Evolutionary conservation across 257 asterid genomes (phyloP), one percentile per base, ranked within the genome.

Genomic region (Verbascum thapsus): DNA sequence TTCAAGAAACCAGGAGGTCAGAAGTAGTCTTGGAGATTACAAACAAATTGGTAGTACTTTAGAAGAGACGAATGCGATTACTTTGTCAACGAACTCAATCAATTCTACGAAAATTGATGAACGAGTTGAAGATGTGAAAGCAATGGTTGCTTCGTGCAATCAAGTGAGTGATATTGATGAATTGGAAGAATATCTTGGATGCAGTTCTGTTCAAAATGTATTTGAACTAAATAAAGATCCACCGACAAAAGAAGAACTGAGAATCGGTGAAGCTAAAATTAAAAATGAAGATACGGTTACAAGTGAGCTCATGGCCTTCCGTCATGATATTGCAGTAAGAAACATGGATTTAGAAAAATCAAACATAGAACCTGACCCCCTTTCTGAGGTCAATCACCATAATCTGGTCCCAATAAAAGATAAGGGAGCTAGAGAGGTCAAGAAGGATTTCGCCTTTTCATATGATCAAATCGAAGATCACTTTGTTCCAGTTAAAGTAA

Each of bases 381-480:
- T 43, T 39, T 77, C 80, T 41, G 68, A 68, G 52, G 63, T 38
- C 61, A 32, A 59, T 72, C 78, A 69, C 34, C 65, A 13, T 58
- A 53, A 61, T 67, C 57, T 54, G 15, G 64, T 63, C 59, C 75
- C 81, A 38, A 49, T 45, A 59, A 71, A 74, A 47, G 72, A n/a
- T 67, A 63, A 76, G 26, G 74, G 70, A 67, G 74, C 63, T 63
- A 55, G 53, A 59, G 76, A 62, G 49, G 55, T 64, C 54, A 74
- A 60, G 66, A 64, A 45, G 61, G 61, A 78, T 38, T 37, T 78
- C 32, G 56, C 81, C 20, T 64, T 78, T 64, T 58, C 81, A 64
- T 70, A 71, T 42, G 73, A 69, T 74, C 74, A 67, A 53, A 70
- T 74, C 63, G 98, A 88, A 53, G 86, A 83, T 77, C 88, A 85